phyloP scores from a whole-genome alignment of 495 filamentous ascomycete species.

The Xylaria bambusicola region DNA sequence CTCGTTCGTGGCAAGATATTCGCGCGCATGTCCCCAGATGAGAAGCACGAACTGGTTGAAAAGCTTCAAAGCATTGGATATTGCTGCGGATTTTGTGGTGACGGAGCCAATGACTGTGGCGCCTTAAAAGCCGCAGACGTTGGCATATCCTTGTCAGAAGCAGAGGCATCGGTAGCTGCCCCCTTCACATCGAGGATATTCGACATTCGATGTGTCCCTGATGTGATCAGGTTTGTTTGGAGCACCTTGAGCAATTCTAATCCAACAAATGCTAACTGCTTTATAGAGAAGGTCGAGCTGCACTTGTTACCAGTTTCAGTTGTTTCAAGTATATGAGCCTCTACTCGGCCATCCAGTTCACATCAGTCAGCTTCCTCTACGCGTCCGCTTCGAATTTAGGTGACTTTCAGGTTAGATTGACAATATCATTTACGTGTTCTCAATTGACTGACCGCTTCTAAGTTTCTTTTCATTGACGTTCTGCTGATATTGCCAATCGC shows the following conservation, averaged over 20 bases:
- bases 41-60: constrained; percentile 97
- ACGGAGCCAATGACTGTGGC: constrained; percentile 98
- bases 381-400: constrained; percentile 93
- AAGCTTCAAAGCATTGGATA: constrained; percentile 97
- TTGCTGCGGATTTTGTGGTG: constrained; percentile 94
- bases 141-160: constrained; percentile 97
- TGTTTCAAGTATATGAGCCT: constrained; percentile 99
- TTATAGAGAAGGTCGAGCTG: constrained; percentile 78
- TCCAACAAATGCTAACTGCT: constrained; percentile 26
- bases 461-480: constrained; percentile 95
- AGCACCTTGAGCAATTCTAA: constrained; percentile 36
- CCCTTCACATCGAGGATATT: constrained; percentile 96
- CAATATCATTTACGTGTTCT: background rate
- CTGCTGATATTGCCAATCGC: constrained; percentile 92
- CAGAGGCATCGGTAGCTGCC: constrained; percentile 95
- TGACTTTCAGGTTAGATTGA: constrained; percentile 75
- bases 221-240: constrained; percentile 63
- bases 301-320: constrained; percentile 95
- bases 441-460: constrained; percentile 22
- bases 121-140: constrained; percentile 97
- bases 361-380: constrained; percentile 97
- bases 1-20: constrained; percentile 92
- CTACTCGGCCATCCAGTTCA: constrained; percentile 99
- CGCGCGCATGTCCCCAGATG: constrained; percentile 97
- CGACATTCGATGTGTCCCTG: constrained; percentile 94